A percentile compares a stretch with the other conserved stretches of the same genome.
phyloP scores from a whole-genome alignment of 2,329 filamentous ascomycete genomes.

The Aspergillus jensenii region DNA sequence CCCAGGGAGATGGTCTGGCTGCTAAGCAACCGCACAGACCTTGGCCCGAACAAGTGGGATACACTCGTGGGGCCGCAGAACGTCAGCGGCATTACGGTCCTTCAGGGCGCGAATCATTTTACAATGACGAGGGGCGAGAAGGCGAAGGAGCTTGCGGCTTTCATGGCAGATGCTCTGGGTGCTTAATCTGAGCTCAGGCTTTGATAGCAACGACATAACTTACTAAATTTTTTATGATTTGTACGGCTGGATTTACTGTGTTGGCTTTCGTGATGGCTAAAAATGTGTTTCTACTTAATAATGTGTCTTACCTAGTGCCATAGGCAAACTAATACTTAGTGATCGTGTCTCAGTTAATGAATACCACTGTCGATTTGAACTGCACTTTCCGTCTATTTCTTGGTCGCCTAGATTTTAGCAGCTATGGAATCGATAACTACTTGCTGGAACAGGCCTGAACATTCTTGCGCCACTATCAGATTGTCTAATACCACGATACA shows the following conservation, averaged over 20 bases:
- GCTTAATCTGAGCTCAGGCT: not conserved
- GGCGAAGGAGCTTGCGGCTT: conserved; percentile 29
- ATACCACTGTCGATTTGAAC: too few relatives aligned
- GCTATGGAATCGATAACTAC: not conserved
- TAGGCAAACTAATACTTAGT: too few relatives aligned
- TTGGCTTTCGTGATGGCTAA: too few relatives aligned
- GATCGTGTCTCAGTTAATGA: too few relatives aligned
- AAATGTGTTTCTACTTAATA: too few relatives aligned
- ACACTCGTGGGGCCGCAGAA: conserved; percentile 42
- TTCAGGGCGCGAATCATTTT: conserved; percentile 38
- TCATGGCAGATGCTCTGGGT: conserved; percentile 28
- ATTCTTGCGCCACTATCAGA: not conserved
- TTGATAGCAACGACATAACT: too few relatives aligned
- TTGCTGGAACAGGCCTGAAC: not conserved
- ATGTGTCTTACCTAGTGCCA: too few relatives aligned
- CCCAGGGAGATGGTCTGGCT: conserved; percentile 52
- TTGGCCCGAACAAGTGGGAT: conserved; percentile 50
- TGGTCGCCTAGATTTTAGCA: not conserved
- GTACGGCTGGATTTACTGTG: too few relatives aligned
- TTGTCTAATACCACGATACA: not conserved
- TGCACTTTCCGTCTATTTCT: too few relatives aligned
- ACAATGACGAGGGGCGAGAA: conserved; percentile 33
- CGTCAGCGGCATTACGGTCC: conserved; percentile 32
- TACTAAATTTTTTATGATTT: too few relatives aligned
- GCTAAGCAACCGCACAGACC: conserved; percentile 48